Evolutionary conservation across 148 eudicot species (phyloP).

Genomic region (Diospyros lotus): DNA sequence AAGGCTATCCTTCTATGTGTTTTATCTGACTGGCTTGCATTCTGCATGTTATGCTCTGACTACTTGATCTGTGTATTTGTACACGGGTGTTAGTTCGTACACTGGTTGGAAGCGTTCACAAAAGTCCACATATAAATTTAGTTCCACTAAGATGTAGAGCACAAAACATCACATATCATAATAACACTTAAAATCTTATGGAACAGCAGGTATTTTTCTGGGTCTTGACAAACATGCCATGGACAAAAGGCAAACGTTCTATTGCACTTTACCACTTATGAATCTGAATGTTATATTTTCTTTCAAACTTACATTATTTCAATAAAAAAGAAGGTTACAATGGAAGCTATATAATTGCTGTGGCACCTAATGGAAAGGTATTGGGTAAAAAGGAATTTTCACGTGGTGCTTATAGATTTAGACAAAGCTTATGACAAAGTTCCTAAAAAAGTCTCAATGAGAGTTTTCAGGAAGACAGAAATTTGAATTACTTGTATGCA

Average conservation of each 20-base stretch:
- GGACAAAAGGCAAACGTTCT: neutral
- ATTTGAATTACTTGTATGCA: too few relatives aligned
- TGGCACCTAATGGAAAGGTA: too few relatives aligned
- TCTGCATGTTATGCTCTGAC: slow-evolving; percentile 15
- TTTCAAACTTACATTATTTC: too few relatives aligned
- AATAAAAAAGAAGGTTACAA: too few relatives aligned
- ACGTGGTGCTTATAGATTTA: too few relatives aligned
- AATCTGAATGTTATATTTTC: neutral
- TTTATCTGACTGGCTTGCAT: neutral
- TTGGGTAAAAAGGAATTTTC: too few relatives aligned
- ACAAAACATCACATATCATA: neutral
- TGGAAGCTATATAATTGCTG: too few relatives aligned
- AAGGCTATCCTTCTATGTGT: neutral
- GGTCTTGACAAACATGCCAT: neutral
- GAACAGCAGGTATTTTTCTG: neutral
- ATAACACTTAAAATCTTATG: neutral
- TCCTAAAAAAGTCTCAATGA: too few relatives aligned
- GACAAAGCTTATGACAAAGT: too few relatives aligned
- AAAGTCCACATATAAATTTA: neutral
- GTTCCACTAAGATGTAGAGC: too few relatives aligned
- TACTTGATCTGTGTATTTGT: slow-evolving; percentile 12
- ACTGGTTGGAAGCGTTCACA: neutral
- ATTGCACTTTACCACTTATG: neutral
- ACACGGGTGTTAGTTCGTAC: neutral
- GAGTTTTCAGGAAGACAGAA: too few relatives aligned